These are phyloP conservation scores for Coniochaeta sp. DNA, from an alignment of 2,329 filamentous ascomycete genomes.

Conservation along the genomic window DNA sequence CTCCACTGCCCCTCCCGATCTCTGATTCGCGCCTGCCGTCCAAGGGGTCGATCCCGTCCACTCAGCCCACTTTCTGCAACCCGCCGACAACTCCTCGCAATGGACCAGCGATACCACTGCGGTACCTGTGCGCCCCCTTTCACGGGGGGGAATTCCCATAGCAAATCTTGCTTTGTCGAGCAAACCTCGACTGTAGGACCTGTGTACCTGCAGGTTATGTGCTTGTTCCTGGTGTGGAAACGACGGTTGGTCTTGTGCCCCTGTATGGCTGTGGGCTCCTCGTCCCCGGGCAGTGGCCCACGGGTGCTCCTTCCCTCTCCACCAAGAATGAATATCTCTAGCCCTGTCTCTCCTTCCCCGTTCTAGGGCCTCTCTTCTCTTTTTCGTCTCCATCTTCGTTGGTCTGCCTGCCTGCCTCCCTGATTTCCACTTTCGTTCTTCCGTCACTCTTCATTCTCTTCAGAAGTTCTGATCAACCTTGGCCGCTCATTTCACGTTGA, in stretches of 20 bases:
- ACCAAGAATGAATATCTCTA: constrained; percentile 1
- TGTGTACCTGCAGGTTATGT: background rate
- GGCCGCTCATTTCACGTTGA: constrained; percentile 1
- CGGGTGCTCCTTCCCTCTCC: background rate
- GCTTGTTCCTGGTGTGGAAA: background rate
- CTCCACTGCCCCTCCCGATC: background rate
- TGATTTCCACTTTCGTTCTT: background rate
- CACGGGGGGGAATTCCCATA: background rate
- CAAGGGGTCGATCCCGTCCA: constrained; percentile 1
- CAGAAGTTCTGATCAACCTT: background rate
- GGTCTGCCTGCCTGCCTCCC: background rate
- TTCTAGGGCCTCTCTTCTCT: background rate
- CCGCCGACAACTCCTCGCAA: background rate
- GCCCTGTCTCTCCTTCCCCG: constrained; percentile 1
- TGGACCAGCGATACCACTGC: background rate
- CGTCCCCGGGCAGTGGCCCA: background rate
- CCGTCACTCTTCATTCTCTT: constrained; percentile 1
- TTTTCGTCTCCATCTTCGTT: background rate
- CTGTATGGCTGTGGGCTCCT: background rate
- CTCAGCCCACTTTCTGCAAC: background rate
- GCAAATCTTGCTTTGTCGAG: background rate
- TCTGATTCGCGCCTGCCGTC: background rate
- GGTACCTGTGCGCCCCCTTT: background rate
- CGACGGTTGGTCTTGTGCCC: constrained; percentile 2
- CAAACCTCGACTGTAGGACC: background rate